phyloP scores from a whole-genome alignment of 768 basidiomycete genomes.

The Boletus rufocinnamomeus region DNA sequence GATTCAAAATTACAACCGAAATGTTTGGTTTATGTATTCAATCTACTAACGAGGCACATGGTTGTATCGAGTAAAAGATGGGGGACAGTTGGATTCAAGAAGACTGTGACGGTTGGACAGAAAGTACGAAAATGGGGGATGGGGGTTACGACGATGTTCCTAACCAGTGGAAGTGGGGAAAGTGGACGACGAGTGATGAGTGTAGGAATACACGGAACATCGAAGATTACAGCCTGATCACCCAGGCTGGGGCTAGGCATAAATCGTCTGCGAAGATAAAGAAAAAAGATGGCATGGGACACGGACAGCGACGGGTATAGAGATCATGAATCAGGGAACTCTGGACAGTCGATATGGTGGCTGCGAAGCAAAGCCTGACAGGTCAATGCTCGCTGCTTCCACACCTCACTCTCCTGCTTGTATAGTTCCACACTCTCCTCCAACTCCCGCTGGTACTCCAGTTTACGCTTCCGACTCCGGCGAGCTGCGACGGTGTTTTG shows the following conservation, averaged over 20 bases:
- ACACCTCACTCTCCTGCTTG: conserved; percentile 60
- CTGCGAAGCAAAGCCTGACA: conserved; percentile 54
- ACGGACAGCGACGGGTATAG: conserved; percentile 7
- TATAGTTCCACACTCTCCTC: conserved; percentile 56
- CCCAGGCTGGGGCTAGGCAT: neutral
- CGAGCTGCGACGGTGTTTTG: conserved; percentile 88
- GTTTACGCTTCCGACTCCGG: conserved; percentile 72
- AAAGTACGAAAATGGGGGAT: conserved; percentile 2
- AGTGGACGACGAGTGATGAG: conserved; percentile 30
- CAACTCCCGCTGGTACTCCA: conserved; percentile 65
- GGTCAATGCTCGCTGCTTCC: conserved; percentile 56
- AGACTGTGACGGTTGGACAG: neutral
- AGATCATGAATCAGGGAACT: conserved; percentile 39
- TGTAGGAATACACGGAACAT: conserved; percentile 41
- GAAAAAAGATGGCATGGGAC: conserved; percentile 2
- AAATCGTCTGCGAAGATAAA: conserved; percentile 12
- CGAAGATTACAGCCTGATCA: conserved; percentile 40
- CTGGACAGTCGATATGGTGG: conserved; percentile 59
- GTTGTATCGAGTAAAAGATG: conserved; percentile 8
- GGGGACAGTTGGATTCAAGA: conserved; percentile 1
- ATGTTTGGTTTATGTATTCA: neutral
- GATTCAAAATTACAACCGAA: neutral
- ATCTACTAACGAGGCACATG: conserved; percentile 13
- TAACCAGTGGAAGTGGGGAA: conserved; percentile 46
- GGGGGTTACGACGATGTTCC: conserved; percentile 56